Conservation (phyloP, 179 eudicot species). For the Spinacia oleracea region DNA sequence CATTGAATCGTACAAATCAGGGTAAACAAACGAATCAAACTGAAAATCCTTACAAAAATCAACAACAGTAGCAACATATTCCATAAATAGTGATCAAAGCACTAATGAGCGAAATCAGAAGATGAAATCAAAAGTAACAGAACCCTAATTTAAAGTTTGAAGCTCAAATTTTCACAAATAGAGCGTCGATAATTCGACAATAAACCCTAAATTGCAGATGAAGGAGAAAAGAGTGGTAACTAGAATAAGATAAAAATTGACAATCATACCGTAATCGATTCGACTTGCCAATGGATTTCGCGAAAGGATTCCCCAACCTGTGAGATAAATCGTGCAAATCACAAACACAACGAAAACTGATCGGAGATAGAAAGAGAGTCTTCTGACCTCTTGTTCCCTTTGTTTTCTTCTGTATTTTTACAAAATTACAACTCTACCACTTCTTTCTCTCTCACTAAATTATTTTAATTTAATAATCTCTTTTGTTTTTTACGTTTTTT, state of each 20-base stretch:
- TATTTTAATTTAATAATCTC: too few species aligned
- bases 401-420: constrained; percentile 22
- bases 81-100: neutral
- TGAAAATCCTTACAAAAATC: neutral
- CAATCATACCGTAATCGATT: neutral
- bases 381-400: constrained; percentile 8
- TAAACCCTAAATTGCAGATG: neutral
- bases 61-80: too few species aligned
- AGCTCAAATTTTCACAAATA: neutral
- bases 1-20: constrained; percentile 11
- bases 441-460: neutral
- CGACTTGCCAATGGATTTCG: neutral
- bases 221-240: neutral
- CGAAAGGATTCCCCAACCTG: neutral
- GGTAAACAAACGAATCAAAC: neutral
- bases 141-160: neutral
- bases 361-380: neutral
- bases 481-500: too few species aligned
- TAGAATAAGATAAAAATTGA: neutral
- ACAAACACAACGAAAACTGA: neutral
- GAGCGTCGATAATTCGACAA: neutral
- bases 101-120: neutral
- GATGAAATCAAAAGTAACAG: neutral
- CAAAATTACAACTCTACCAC: constrained; percentile 13
- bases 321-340: constrained; percentile 22